These are phyloP conservation scores for Suillus luteus DNA, from an alignment of 768 basidiomycete species.

Conservation along the genomic window DNA sequence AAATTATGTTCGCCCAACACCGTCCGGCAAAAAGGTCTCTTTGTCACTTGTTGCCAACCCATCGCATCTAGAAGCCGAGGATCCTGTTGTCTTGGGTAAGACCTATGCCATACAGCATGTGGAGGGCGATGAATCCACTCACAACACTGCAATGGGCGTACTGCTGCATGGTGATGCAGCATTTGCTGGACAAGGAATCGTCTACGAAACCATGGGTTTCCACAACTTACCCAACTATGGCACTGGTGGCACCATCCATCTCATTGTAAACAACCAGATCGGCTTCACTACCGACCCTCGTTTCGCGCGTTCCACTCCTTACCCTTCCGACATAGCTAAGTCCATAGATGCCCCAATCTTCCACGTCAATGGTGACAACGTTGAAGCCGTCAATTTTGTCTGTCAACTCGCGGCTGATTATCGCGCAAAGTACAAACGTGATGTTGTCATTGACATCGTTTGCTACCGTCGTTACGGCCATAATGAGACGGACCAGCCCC, in stretches of 20 bases:
- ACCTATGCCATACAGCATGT: slow-evolving; percentile 97
- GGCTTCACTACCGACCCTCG: slow-evolving; percentile 99
- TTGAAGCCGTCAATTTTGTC: slow-evolving; percentile 97
- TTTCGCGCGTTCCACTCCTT: slow-evolving; percentile 96
- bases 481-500: slow-evolving; percentile 99
- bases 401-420: slow-evolving; percentile 98
- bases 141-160: slow-evolving; percentile 90
- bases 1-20: slow-evolving; percentile 97
- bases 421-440: slow-evolving; percentile 97
- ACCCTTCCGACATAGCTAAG: slow-evolving; percentile 98
- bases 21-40: slow-evolving; percentile 96
- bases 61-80: slow-evolving; percentile 95
- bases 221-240: slow-evolving; percentile 94
- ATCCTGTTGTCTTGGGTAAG: slow-evolving; percentile 98
- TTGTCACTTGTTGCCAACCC: slow-evolving; percentile 98
- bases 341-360: slow-evolving; percentile 98
- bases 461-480: slow-evolving; percentile 99
- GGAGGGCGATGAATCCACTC: slow-evolving; percentile 79
- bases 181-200: slow-evolving; percentile 96
- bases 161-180: slow-evolving; percentile 98
- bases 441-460: slow-evolving; percentile 97
- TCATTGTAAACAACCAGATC: slow-evolving; percentile 99
- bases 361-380: slow-evolving; percentile 99
- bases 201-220: slow-evolving; percentile 99
- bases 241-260: slow-evolving; percentile 96